Conservation (phyloP, 73 alveolate genomes). For the Durusdinium trenchii region DNA sequence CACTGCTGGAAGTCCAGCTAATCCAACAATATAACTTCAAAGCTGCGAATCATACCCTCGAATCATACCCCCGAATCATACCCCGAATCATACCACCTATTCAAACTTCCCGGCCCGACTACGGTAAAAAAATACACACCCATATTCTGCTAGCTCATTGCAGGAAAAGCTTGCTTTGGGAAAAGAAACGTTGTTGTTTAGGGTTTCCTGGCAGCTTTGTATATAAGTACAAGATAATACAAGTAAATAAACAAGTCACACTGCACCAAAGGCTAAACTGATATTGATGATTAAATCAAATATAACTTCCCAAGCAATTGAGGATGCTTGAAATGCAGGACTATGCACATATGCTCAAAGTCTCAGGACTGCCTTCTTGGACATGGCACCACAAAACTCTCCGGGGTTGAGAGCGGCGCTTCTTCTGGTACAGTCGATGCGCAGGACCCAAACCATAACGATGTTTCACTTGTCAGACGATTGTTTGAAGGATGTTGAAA, state of each 20-base stretch:
- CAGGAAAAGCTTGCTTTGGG: not conserved
- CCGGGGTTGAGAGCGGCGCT: slow-evolving; percentile 46
- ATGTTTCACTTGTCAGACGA: not conserved
- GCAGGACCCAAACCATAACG: not conserved
- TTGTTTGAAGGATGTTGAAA: not conserved
- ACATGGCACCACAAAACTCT: not conserved
- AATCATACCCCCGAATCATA: too few species aligned
- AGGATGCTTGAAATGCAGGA: too few species aligned
- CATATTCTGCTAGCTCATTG: too few species aligned
- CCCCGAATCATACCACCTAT: too few species aligned
- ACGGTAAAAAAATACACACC: too few species aligned
- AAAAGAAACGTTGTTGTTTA: not conserved
- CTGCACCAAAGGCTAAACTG: not conserved
- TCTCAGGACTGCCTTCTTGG: slow-evolving; percentile 13
- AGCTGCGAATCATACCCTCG: too few species aligned
- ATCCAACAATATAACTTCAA: too few species aligned
- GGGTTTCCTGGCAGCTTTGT: not conserved
- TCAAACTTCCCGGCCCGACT: too few species aligned
- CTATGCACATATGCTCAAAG: not conserved
- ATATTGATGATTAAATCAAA: not conserved
- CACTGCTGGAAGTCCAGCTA: too few species aligned
- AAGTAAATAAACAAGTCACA: not conserved
- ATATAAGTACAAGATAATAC: too few species aligned
- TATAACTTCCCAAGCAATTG: not conserved
- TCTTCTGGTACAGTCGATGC: slow-evolving; percentile 32